Conservation (phyloP, 1,284 basidiomycete species). For the Cryptococcus maquisensis region DNA sequence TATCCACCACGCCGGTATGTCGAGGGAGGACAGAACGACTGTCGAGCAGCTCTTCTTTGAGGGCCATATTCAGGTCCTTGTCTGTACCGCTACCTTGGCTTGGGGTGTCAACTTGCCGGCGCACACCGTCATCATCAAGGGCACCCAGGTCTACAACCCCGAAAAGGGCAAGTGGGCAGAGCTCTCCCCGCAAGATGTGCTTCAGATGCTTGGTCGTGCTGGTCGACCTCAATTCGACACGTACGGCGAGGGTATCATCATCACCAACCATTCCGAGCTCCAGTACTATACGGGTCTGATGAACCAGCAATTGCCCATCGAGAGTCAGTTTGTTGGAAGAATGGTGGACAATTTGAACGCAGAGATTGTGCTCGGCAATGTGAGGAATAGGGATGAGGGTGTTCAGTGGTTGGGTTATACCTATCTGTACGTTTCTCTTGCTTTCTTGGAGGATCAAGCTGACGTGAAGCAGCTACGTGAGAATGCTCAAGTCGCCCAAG, state of each 20-base stretch:
- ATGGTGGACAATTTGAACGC: slow-evolving; percentile 96
- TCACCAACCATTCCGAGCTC: slow-evolving; percentile 94
- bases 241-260: slow-evolving; percentile 96
- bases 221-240: slow-evolving; percentile 98
- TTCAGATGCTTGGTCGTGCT: slow-evolving; percentile 98
- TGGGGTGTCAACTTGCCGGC: slow-evolving; percentile 99
- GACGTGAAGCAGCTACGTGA: slow-evolving; percentile 66
- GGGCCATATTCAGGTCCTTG: slow-evolving; percentile 87
- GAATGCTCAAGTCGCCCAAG: slow-evolving; percentile 86
- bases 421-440: slow-evolving; percentile 63
- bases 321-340: slow-evolving; percentile 88
- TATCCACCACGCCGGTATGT: slow-evolving; percentile 99
- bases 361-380: slow-evolving; percentile 93
- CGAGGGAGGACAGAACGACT: slow-evolving; percentile 82
- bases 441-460: not conserved
- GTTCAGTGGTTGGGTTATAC: slow-evolving; percentile 97
- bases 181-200: slow-evolving; percentile 89
- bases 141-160: slow-evolving; percentile 98
- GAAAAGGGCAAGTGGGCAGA: slow-evolving; percentile 98
- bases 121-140: slow-evolving; percentile 98
- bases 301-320: slow-evolving; percentile 95
- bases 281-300: slow-evolving; percentile 93
- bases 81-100: slow-evolving; percentile 95
- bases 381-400: slow-evolving; percentile 93
- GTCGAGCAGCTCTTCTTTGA: slow-evolving; percentile 95